Percentiles rank a stretch among this genome's conserved stretches.
phyloP scores from a whole-genome alignment of 129 eudicot species.

The Arctium lappa region DNA sequence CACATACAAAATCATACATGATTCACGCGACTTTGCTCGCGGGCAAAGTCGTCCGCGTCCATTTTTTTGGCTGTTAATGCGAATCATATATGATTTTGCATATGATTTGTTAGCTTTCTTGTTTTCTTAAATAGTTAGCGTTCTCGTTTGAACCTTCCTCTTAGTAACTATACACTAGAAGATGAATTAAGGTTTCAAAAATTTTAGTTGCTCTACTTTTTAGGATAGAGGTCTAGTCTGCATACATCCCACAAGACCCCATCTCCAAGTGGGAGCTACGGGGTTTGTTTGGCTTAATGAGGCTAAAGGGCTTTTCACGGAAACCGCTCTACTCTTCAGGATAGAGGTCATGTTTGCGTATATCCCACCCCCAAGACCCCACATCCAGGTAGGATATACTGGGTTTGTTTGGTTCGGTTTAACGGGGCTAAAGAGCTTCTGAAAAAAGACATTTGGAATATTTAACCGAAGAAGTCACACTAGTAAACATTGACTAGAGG shows the following conservation, averaged over 20 bases:
- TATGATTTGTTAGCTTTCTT: too few species aligned
- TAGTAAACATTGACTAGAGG: too few species aligned
- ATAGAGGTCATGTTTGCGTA: not conserved
- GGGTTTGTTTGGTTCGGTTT: not conserved
- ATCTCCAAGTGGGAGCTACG: not conserved
- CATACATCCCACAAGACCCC: not conserved
- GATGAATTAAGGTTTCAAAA: not conserved
- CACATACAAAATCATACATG: too few species aligned
- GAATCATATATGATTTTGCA: too few species aligned
- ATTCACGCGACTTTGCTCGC: too few species aligned
- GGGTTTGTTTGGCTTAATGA: not conserved
- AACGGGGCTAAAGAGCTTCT: too few species aligned
- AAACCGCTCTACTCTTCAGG: not conserved
- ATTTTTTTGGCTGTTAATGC: too few species aligned
- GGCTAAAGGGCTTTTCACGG: not conserved
- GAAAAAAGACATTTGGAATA: too few species aligned
- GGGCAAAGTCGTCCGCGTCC: too few species aligned
- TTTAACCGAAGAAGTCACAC: too few species aligned
- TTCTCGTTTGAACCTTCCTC: too few species aligned
- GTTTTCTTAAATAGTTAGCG: too few species aligned
- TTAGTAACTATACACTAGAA: not conserved
- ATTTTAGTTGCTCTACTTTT: not conserved
- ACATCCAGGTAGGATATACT: not conserved
- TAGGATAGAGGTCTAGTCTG: not conserved
- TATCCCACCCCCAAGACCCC: not conserved